Evolutionary conservation across 2,329 filamentous ascomycete species (phyloP).

Genomic region (Cercospora sp.): DNA sequence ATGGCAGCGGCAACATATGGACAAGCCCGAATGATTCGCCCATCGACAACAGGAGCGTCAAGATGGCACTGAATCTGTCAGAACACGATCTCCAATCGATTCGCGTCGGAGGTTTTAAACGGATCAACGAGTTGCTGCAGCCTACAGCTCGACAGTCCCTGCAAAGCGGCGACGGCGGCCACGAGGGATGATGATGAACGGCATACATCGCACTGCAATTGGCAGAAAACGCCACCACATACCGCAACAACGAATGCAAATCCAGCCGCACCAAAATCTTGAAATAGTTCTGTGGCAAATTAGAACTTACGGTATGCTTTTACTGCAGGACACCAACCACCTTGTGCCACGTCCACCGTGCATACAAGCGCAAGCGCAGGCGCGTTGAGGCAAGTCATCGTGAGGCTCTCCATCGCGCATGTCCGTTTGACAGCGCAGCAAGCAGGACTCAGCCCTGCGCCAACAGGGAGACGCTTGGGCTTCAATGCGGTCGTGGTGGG

Average conservation of each 20-base stretch:
- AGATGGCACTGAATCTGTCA: slow-evolving; percentile 24
- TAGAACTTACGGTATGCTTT: not conserved
- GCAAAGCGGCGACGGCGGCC: not conserved
- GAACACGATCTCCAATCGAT: slow-evolving; percentile 17
- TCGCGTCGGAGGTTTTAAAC: slow-evolving; percentile 9
- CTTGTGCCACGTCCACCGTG: slow-evolving; percentile 10
- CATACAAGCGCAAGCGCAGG: not conserved
- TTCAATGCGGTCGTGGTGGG: not conserved
- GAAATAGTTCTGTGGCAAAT: slow-evolving; percentile 5
- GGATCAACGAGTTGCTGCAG: slow-evolving; percentile 5
- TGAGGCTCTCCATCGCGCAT: not conserved
- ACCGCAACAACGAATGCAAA: not conserved
- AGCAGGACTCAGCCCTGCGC: not conserved
- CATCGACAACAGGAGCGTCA: slow-evolving; percentile 26
- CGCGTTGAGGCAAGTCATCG: slow-evolving; percentile 3
- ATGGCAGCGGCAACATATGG: not conserved
- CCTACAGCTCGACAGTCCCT: slow-evolving; percentile 5
- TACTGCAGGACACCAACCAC: slow-evolving; percentile 9
- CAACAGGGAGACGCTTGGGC: not conserved
- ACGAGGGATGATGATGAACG: not conserved
- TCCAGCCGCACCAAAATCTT: not conserved
- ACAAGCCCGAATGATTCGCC: not conserved
- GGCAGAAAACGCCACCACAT: not conserved
- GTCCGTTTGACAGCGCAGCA: slow-evolving; percentile 3
- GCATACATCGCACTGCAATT: not conserved